phyloP scores from a whole-genome alignment of 192 early-diverging fungal species.

The Coemansia aciculifera region DNA sequence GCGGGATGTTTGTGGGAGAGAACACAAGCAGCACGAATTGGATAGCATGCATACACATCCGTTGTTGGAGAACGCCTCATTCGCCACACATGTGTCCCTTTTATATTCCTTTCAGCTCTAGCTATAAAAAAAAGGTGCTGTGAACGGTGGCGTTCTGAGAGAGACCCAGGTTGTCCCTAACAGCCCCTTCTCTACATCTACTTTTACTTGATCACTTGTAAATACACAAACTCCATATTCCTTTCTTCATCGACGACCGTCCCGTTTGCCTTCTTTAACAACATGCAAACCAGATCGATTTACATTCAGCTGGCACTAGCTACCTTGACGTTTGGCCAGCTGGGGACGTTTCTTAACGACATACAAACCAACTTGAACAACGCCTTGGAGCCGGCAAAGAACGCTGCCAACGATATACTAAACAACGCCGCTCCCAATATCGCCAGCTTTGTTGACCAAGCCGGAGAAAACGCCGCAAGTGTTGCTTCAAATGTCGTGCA shows the following conservation, averaged over 20 bases:
- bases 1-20: not conserved
- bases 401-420: constrained; percentile 14
- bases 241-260: not conserved
- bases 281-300: constrained; percentile 6
- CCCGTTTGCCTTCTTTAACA: not conserved
- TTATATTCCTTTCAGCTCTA: not conserved
- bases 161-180: not conserved
- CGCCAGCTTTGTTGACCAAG: constrained; percentile 27
- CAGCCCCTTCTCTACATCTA: not conserved
- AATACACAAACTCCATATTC: not conserved
- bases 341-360: not conserved
- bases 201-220: not conserved
- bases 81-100: not conserved
- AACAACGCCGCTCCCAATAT: constrained; percentile 17
- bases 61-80: constrained; percentile 1
- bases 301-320: not conserved
- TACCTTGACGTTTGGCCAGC: not conserved
- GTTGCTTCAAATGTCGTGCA: constrained; percentile 18
- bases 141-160: not conserved
- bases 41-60: not conserved
- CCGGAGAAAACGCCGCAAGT: constrained; percentile 18
- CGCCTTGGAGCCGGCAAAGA: constrained; percentile 9
- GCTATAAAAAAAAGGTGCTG: not conserved
- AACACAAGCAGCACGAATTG: not conserved
- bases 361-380: constrained; percentile 14